Evolutionary conservation across 129 eudicot genomes (phyloP).

Genomic region (Gnaphalium uliginosum): DNA sequence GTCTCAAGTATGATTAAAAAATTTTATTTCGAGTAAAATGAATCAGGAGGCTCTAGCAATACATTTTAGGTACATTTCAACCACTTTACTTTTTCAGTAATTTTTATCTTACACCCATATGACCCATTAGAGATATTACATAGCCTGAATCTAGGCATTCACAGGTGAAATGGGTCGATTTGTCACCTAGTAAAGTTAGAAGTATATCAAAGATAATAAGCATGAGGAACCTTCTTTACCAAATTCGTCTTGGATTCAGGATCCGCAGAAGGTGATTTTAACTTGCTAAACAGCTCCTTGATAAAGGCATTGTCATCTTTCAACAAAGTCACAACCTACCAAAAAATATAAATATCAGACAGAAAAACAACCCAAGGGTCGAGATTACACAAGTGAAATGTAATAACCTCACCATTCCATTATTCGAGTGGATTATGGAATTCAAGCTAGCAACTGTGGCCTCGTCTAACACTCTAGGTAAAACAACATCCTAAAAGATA

Average conservation of each 20-base stretch:
- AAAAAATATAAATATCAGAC: constrained; percentile 6
- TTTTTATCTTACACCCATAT: background rate
- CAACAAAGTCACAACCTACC: constrained; percentile 77
- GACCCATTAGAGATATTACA: background rate
- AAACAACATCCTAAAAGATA: constrained; percentile 68
- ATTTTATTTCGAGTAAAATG: background rate
- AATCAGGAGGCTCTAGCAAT: background rate
- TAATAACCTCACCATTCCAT: constrained; percentile 68
- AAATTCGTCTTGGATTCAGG: constrained; percentile 63
- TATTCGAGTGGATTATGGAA: constrained; percentile 82
- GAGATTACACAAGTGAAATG: constrained; percentile 11
- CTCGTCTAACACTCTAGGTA: constrained; percentile 81
- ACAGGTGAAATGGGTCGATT: background rate
- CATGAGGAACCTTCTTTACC: constrained; percentile 44
- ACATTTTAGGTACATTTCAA: background rate
- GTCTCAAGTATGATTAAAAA: background rate
- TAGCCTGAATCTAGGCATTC: background rate
- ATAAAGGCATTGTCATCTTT: constrained; percentile 78
- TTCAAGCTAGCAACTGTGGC: constrained; percentile 66
- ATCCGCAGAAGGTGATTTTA: constrained; percentile 59
- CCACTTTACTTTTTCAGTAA: background rate
- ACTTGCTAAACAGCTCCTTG: constrained; percentile 75
- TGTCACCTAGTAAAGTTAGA: background rate
- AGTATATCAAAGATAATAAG: constrained; percentile 3
- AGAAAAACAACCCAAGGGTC: constrained; percentile 4